These are phyloP conservation scores for Nicotiana tomentosiformis DNA, from an alignment of 257 asterid species.

Conservation along the genomic window DNA sequence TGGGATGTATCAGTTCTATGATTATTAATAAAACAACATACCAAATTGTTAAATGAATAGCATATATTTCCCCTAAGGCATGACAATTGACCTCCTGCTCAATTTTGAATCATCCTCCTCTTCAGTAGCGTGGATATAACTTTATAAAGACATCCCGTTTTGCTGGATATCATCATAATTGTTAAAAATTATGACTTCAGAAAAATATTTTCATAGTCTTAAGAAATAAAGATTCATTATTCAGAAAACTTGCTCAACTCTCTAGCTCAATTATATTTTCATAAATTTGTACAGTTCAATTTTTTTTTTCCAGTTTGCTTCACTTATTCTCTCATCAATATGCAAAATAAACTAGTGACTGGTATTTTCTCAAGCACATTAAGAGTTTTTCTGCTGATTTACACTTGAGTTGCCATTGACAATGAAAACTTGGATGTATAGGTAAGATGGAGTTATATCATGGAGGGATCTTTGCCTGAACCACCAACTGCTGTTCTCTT, in stretches of 20 bases:
- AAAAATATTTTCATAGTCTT: neutral
- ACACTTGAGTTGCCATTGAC: constrained; percentile 1
- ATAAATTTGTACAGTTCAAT: neutral
- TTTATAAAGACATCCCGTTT: neutral
- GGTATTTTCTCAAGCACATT: neutral
- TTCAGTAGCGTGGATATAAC: neutral
- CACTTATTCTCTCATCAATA: neutral
- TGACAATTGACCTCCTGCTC: neutral
- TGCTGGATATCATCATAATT: neutral
- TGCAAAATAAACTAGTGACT: neutral
- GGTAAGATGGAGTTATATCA: constrained; percentile 94
- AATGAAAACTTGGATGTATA: constrained; percentile 28
- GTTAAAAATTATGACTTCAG: neutral
- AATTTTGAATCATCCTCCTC: neutral
- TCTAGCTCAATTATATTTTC: neutral
- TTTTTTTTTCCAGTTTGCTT: neutral
- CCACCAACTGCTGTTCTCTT: constrained; percentile 96
- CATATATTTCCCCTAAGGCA: neutral
- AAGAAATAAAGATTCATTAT: neutral
- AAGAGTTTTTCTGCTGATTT: neutral
- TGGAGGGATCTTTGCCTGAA: constrained; percentile 63
- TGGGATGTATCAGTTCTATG: neutral
- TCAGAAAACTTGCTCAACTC: neutral
- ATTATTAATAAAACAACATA: neutral
- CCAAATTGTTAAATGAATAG: neutral